phyloP scores from a whole-genome alignment of 805 yeast genomes.

The Scheffersomyces amazonensis region DNA sequence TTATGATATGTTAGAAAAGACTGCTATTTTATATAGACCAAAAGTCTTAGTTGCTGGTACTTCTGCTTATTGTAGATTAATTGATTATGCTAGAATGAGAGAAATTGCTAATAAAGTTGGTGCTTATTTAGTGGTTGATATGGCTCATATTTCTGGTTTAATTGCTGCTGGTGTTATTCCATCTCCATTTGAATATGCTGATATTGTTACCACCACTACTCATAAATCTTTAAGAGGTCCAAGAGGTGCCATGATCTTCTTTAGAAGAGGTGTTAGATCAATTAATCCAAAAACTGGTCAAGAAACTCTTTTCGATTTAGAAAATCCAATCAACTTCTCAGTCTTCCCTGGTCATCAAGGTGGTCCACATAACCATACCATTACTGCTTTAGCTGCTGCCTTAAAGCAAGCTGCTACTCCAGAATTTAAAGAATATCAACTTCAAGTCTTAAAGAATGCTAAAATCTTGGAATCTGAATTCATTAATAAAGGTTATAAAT shows the following conservation, averaged over 20 bases:
- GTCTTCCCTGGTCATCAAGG: constrained; percentile 99
- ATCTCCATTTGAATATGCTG: constrained; percentile 91
- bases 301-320: constrained; percentile 82
- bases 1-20: constrained; percentile 81
- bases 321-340: constrained; percentile 88
- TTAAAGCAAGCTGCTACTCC: constrained; percentile 88
- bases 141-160: constrained; percentile 97
- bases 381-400: constrained; percentile 93
- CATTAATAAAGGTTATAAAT: constrained; percentile 58
- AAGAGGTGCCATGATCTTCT: constrained; percentile 97
- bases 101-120: constrained; percentile 90
- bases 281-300: constrained; percentile 78
- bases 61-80: constrained; percentile 88
- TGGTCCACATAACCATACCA: constrained; percentile 99
- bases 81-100: constrained; percentile 88
- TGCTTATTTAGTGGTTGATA: constrained; percentile 88
- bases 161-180: constrained; percentile 93
- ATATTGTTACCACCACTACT: constrained; percentile 95
- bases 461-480: constrained; percentile 70
- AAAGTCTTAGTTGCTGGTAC: constrained; percentile 96
- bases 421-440: constrained; percentile 84
- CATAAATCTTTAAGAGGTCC: constrained; percentile 99
- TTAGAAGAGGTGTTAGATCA: constrained; percentile 88
- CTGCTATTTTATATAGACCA: constrained; percentile 87
- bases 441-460: constrained; percentile 79